Evolutionary conservation across 139 green algal genomes (phyloP).

Genomic region (Nannochloris sp.): DNA sequence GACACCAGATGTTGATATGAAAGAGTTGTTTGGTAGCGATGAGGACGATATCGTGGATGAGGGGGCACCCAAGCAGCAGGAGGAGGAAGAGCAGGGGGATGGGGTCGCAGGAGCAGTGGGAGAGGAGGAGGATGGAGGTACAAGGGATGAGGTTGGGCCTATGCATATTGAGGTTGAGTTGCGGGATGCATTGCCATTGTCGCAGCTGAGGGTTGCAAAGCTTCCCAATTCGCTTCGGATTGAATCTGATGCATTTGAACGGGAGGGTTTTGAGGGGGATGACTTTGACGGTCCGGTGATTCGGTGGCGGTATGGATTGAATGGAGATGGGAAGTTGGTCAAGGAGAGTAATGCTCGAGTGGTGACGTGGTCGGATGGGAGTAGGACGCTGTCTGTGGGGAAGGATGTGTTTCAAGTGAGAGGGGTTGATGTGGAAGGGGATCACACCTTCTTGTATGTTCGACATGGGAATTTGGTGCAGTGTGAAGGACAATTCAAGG

Average conservation of each 20-base stretch:
- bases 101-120: neutral
- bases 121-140: conserved; percentile 20
- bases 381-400: conserved; percentile 56
- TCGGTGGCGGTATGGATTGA: conserved; percentile 28
- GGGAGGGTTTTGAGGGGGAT: conserved; percentile 38
- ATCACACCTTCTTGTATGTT: conserved; percentile 53
- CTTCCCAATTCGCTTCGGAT: conserved; percentile 58
- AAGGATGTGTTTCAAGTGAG: conserved; percentile 64
- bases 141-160: conserved; percentile 13
- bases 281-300: conserved; percentile 35
- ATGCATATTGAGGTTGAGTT: conserved; percentile 30
- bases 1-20: conserved; percentile 11
- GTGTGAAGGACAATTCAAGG: conserved; percentile 53
- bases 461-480: conserved; percentile 40
- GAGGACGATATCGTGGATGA: conserved; percentile 23
- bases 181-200: conserved; percentile 17
- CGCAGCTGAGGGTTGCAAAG: conserved; percentile 30
- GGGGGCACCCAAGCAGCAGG: conserved; percentile 2
- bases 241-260: conserved; percentile 50
- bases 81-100: neutral
- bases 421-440: conserved; percentile 40
- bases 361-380: conserved; percentile 70
- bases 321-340: conserved; percentile 22
- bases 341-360: conserved; percentile 67
- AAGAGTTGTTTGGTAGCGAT: conserved; percentile 32